phyloP scores from a whole-genome alignment of 768 basidiomycete species.

The Clitopilus hobsonii region DNA sequence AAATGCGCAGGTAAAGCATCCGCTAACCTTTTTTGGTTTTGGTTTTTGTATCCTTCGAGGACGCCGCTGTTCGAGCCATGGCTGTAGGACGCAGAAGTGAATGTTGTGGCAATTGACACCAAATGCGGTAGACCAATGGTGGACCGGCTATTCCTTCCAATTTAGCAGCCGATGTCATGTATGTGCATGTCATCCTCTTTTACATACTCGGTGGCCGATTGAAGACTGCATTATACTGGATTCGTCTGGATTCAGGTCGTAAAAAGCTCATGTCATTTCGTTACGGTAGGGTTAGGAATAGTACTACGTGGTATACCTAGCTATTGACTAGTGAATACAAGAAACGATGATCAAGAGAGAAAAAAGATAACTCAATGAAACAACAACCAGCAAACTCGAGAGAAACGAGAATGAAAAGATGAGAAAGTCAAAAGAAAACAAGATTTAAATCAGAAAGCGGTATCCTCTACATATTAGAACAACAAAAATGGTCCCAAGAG shows the following conservation, averaged over 20 bases:
- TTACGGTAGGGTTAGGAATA: background rate
- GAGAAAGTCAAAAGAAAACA: background rate
- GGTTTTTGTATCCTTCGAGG: background rate
- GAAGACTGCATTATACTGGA: no score
- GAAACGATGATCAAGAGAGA: background rate
- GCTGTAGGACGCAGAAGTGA: background rate
- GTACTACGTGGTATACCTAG: background rate
- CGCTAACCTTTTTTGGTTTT: conserved; percentile 1
- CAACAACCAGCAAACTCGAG: background rate
- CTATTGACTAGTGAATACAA: background rate
- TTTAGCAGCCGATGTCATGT: no score
- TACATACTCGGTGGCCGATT: no score
- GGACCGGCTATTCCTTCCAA: no score
- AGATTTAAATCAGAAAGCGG: no score
- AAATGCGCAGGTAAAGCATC: background rate
- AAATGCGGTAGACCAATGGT: background rate
- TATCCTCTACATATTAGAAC: conserved; percentile 2
- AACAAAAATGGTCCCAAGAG: background rate
- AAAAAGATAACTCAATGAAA: background rate
- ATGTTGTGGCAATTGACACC: background rate
- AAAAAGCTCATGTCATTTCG: background rate
- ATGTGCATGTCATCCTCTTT: no score
- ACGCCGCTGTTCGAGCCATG: background rate
- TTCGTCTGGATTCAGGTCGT: background rate
- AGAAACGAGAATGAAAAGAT: background rate